phyloP scores from a whole-genome alignment of 176 grass and related monocot species.

The Calamus simplicifolius region DNA sequence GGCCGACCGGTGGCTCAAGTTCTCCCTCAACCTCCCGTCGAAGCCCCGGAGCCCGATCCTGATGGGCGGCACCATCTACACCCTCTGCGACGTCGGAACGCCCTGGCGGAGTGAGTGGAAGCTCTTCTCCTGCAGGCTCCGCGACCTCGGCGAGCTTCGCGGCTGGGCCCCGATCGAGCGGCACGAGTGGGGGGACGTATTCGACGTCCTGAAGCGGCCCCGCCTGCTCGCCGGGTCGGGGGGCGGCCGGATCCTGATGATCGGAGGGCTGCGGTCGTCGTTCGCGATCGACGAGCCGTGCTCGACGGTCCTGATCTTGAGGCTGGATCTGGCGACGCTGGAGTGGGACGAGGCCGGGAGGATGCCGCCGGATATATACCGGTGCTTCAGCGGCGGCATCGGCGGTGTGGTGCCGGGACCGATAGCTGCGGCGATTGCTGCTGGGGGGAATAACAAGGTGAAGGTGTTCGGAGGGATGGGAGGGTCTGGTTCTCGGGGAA shows the following conservation, averaged over 20 bases:
- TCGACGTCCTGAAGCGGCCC: conserved; percentile 90
- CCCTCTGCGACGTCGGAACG: conserved; percentile 83
- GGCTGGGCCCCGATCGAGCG: conserved; percentile 77
- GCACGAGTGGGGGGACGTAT: conserved; percentile 65
- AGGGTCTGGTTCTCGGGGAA: conserved; percentile 96
- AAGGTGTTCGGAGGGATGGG: conserved; percentile 96
- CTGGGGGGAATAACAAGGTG: conserved; percentile 79
- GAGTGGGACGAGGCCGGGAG: conserved; percentile 96
- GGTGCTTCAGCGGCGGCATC: conserved; percentile 70
- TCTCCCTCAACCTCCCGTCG: conserved; percentile 81
- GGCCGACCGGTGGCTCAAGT: conserved; percentile 71
- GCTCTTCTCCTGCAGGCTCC: conserved; percentile 84
- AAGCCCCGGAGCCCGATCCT: conserved; percentile 92
- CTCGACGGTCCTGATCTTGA: conserved; percentile 90
- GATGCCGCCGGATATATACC: conserved; percentile 87
- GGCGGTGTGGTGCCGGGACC: conserved; percentile 26
- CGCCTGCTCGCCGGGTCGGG: conserved; percentile 60
- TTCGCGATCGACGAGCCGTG: conserved; percentile 73
- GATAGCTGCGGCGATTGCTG: background rate
- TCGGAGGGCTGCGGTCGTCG: conserved; percentile 80
- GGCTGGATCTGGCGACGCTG: conserved; percentile 79
- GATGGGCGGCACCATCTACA: conserved; percentile 56
- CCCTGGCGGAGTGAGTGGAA: conserved; percentile 98
- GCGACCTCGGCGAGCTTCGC: conserved; percentile 32
- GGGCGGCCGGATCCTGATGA: conserved; percentile 69